Conservation (phyloP, 805 yeast genomes). For the Lachancea mirantina region DNA sequence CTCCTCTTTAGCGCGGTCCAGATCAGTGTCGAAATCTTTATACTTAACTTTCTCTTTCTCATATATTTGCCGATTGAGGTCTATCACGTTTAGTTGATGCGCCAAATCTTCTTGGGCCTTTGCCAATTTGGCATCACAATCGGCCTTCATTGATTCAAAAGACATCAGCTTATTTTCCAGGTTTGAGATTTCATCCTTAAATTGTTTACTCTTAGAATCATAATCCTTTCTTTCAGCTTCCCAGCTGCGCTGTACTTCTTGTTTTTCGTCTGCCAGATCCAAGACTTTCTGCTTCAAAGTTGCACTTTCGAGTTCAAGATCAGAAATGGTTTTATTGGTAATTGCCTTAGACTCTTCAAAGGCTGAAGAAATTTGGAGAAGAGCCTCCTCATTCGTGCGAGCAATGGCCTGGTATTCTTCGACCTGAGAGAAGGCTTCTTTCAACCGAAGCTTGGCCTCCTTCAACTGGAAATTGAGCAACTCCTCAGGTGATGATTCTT, state of each 20-base stretch:
- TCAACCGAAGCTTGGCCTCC: conserved; percentile 47
- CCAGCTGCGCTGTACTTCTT: too few relatives aligned
- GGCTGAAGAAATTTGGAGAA: conserved; percentile 45
- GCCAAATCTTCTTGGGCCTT: too few relatives aligned
- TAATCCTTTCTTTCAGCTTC: too few relatives aligned
- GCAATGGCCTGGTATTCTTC: conserved; percentile 60
- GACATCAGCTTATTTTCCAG: too few relatives aligned
- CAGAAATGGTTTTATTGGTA: conserved; percentile 13
- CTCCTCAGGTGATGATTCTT: conserved; percentile 22
- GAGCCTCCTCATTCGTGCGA: conserved; percentile 57
- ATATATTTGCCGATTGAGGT: too few relatives aligned
- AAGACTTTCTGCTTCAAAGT: conserved; percentile 14
- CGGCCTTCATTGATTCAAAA: too few relatives aligned
- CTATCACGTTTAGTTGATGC: too few relatives aligned
- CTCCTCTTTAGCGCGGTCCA: conserved; percentile 23
- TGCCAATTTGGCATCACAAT: too few relatives aligned
- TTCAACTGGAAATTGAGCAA: conserved; percentile 36
- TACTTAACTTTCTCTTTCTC: too few relatives aligned
- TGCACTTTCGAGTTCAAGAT: conserved; percentile 9
- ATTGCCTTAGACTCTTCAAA: conserved; percentile 41
- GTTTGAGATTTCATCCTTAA: conserved; percentile 28
- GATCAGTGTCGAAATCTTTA: conserved; percentile 32
- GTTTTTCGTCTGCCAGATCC: conserved; percentile 14
- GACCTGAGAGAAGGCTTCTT: conserved; percentile 48
- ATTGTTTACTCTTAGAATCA: too few relatives aligned